Evolutionary conservation across 768 basidiomycete genomes (phyloP), one percentile per base, ranked within the genome.

Genomic region (Termitomyces sp.): DNA sequence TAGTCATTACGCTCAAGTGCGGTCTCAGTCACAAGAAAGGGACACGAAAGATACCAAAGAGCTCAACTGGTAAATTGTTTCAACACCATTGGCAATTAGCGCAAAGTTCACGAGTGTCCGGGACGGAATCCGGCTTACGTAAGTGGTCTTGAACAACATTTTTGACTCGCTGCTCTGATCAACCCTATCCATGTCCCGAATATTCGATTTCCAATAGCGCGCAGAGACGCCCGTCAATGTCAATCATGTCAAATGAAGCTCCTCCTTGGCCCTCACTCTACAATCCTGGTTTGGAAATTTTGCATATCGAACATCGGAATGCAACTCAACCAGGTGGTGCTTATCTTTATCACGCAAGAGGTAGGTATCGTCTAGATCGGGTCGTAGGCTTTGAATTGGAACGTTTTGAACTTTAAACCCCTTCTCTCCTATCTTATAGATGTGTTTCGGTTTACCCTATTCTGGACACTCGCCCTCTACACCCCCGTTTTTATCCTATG

Each of bases 381-480:
- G 23, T 23, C 3, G 15, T 11, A 20, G 18, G 22, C 36, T 51
- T n/a, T n/a, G n/a, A 29, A n/a, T 5, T n/a, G n/a, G 11, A 25
- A n/a, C 20, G 2, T n/a, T 42, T 31, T n/a, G n/a, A n/a, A n/a
- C n/a, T n/a, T n/a, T n/a, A n/a, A n/a, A n/a, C n/a, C n/a, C n/a
- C n/a, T 23, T 45, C 25, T n/a, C 42, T 31, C 27, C 29, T 23
- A 41, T 3, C 39, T 50, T 13, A 35, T 52, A 81, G 79, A 82
- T 56, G 64, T 81, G 23, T 80, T 82, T 63, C 73, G 72, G 33
- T 81, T 81, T 65, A 81, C 79, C 23, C 64, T 82, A 16, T 81
- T 76, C 54, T 82, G 80, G 80, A 78, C 72, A 16, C 68, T 81
- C 12, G 65, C 77, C 35, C 77, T 80, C 51, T 80, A 81, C 64